phyloP scores from a whole-genome alignment of 768 basidiomycete species.

The Pholiota molesta region DNA sequence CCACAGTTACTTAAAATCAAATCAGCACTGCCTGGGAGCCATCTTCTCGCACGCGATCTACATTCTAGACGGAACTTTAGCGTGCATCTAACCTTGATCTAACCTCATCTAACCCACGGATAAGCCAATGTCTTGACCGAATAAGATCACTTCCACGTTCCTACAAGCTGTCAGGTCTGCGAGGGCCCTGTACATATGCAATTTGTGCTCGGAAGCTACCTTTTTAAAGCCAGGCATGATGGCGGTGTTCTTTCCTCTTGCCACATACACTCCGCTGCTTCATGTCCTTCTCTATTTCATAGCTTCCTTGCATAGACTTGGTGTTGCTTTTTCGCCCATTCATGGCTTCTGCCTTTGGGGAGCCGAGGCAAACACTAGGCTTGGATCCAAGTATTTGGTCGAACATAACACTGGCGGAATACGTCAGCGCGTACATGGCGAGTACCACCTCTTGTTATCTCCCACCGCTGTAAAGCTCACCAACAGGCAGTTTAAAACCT shows the following conservation, averaged over 20 bases:
- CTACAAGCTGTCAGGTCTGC: conserved; percentile 14
- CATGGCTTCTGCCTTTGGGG: conserved; percentile 7
- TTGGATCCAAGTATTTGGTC: conserved; percentile 2
- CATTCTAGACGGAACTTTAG: conserved; percentile 1
- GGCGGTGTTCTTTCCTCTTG: conserved; percentile 7
- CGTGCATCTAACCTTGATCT: no score
- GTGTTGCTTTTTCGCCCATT: background rate
- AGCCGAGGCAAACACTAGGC: conserved; percentile 8
- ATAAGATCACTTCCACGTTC: conserved; percentile 13
- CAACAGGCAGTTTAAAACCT: conserved; percentile 18
- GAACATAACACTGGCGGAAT: conserved; percentile 10
- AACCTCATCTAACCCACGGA: conserved; percentile 6
- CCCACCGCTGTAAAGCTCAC: background rate
- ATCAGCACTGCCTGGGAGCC: conserved; percentile 4
- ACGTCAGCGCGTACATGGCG: conserved; percentile 20
- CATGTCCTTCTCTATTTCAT: conserved; percentile 7
- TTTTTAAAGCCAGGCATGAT: conserved; percentile 16
- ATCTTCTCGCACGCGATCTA: conserved; percentile 8
- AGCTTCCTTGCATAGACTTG: conserved; percentile 4
- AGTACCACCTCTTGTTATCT: background rate
- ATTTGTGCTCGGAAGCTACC: conserved; percentile 11
- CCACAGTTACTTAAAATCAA: conserved; percentile 2
- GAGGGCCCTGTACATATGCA: conserved; percentile 4
- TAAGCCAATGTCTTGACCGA: conserved; percentile 3
- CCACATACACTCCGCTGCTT: background rate